These are phyloP conservation scores for Symbiodinium natans DNA, from an alignment of 73 alveolate species.

Conservation along the genomic window DNA sequence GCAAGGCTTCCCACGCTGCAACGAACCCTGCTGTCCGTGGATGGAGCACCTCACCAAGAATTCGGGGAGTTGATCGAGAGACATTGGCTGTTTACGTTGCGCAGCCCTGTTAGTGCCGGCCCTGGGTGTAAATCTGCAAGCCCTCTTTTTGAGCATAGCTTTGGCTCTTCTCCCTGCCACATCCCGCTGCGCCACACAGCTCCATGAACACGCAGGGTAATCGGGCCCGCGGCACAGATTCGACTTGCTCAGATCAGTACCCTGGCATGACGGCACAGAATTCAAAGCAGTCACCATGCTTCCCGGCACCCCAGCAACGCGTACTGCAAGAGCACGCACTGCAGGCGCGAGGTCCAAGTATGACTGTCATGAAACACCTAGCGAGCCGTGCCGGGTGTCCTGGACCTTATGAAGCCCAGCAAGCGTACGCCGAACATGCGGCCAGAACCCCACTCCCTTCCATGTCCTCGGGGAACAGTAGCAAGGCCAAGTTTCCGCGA, in stretches of 20 bases:
- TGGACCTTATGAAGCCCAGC: too few species aligned
- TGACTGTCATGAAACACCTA: too few species aligned
- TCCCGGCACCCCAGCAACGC: background rate
- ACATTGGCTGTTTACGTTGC: too few species aligned
- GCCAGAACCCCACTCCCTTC: too few species aligned
- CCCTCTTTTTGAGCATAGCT: background rate
- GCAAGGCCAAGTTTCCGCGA: background rate
- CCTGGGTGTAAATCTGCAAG: conserved; percentile 16
- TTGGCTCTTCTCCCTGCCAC: conserved; percentile 25
- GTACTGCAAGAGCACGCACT: too few species aligned
- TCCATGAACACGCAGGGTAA: too few species aligned
- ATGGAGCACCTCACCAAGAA: background rate
- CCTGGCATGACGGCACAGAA: background rate
- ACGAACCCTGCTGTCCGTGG: background rate
- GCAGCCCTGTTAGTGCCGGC: background rate
- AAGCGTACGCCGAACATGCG: too few species aligned
- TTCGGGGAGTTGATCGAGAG: too few species aligned
- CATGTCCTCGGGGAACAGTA: background rate
- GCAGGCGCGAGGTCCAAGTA: too few species aligned
- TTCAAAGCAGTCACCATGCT: background rate
- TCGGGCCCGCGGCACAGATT: background rate
- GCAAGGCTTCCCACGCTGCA: background rate
- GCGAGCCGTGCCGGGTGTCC: too few species aligned
- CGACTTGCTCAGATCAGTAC: conserved; percentile 15
- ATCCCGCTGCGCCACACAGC: too few species aligned